A percentile compares a stretch with the other conserved stretches of the same genome.
Evolutionary conservation across 805 yeast species (phyloP).

Genomic region (Ogataea sp.): DNA sequence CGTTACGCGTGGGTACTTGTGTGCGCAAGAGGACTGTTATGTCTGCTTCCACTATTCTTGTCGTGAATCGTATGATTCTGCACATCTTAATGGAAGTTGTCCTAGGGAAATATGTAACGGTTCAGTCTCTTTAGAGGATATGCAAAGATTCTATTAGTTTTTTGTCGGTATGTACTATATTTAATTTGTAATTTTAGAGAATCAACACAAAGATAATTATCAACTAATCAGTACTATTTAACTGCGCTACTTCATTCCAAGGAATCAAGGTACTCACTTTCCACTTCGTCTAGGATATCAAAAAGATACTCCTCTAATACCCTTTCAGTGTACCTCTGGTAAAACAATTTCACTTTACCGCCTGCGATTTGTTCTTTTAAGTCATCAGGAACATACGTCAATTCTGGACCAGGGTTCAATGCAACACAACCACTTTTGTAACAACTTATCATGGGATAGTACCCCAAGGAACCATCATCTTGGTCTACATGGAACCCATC

Average conservation of each 20-base stretch:
- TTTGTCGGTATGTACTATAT: too few species aligned
- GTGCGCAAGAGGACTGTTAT: slow-evolving; percentile 26
- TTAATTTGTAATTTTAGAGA: too few species aligned
- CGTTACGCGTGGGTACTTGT: slow-evolving; percentile 43
- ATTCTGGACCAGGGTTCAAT: slow-evolving; percentile 60
- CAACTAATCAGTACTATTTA: too few species aligned
- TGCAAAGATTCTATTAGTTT: not conserved
- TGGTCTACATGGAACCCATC: slow-evolving; percentile 21
- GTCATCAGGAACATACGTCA: slow-evolving; percentile 37
- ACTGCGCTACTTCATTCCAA: slow-evolving; percentile 20
- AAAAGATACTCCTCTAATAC: slow-evolving; percentile 75
- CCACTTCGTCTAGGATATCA: slow-evolving; percentile 83
- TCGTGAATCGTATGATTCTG: slow-evolving; percentile 28
- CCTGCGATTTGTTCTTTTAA: slow-evolving; percentile 15
- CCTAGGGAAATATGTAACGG: slow-evolving; percentile 22
- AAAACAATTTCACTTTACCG: slow-evolving; percentile 38
- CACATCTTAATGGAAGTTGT: slow-evolving; percentile 20
- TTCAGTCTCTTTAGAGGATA: slow-evolving; percentile 7
- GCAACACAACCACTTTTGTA: slow-evolving; percentile 72
- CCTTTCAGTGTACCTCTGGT: slow-evolving; percentile 55
- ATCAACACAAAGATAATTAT: too few species aligned
- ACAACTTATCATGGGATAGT: slow-evolving; percentile 84
- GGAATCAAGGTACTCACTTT: slow-evolving; percentile 46
- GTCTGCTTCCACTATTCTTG: slow-evolving; percentile 44
- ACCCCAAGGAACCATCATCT: slow-evolving; percentile 85